These are phyloP conservation scores for Yarrowia alimentaria DNA, from an alignment of 805 yeast genomes.

Conservation along the genomic window DNA sequence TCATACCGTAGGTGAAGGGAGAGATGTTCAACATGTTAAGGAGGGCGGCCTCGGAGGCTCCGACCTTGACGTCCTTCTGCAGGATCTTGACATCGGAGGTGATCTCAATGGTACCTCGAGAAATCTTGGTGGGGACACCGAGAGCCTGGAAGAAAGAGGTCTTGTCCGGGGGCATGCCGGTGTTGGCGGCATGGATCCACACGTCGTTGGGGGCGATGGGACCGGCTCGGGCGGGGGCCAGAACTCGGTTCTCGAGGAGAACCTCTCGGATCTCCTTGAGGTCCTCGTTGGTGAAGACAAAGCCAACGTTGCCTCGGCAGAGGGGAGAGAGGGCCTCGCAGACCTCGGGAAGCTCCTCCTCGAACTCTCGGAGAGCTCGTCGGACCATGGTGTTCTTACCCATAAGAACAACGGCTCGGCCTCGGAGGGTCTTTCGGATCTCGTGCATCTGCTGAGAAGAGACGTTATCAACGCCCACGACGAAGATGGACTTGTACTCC, in stretches of 20 bases:
- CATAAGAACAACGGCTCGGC: slow-evolving; percentile 93
- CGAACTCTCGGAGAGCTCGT: slow-evolving; percentile 98
- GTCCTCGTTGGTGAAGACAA: slow-evolving; percentile 97
- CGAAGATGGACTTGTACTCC: slow-evolving; percentile 96
- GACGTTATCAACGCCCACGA: slow-evolving; percentile 99
- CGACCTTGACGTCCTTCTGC: slow-evolving; percentile 80
- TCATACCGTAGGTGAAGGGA: slow-evolving; percentile 99
- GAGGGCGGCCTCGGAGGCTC: slow-evolving; percentile 98
- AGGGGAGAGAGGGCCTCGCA: slow-evolving; percentile 64
- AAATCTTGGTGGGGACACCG: slow-evolving; percentile 99
- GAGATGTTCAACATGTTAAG: slow-evolving; percentile 99
- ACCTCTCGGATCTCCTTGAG: slow-evolving; percentile 88
- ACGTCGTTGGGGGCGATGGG: slow-evolving; percentile 98
- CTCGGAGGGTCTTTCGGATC: slow-evolving; percentile 95
- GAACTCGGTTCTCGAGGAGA: slow-evolving; percentile 88
- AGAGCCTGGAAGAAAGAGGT: slow-evolving; percentile 99
- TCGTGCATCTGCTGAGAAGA: slow-evolving; percentile 99
- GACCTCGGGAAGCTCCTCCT: slow-evolving; percentile 48
- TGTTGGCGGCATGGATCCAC: slow-evolving; percentile 98
- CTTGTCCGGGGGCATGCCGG: slow-evolving; percentile 99
- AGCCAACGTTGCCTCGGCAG: slow-evolving; percentile 98
- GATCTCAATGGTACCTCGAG: slow-evolving; percentile 99
- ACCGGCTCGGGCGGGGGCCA: slow-evolving; percentile 99
- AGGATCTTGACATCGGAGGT: slow-evolving; percentile 96
- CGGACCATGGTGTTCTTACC: slow-evolving; percentile 99